These are phyloP conservation scores for Samsoniella hepiali DNA, from an alignment of 2,329 filamentous ascomycete species.

Conservation along the genomic window DNA sequence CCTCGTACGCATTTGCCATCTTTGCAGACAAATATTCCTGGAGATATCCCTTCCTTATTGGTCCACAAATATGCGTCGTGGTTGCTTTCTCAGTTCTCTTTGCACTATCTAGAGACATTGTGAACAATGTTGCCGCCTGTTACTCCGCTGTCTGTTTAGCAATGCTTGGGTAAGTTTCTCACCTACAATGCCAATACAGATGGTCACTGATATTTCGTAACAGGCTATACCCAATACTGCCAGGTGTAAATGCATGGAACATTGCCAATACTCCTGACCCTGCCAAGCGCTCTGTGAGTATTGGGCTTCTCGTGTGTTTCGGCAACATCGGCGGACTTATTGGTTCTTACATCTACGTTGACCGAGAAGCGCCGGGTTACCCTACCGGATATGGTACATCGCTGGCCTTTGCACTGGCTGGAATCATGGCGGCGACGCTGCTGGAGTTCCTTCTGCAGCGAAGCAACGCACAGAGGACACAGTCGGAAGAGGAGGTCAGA, in stretches of 20 bases:
- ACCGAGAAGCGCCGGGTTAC: constrained; percentile 33
- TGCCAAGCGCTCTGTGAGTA: constrained; percentile 34
- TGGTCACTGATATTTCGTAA: too few species aligned
- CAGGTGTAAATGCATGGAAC: constrained; percentile 62
- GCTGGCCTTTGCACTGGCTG: constrained; percentile 29
- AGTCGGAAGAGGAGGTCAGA: constrained; percentile 26
- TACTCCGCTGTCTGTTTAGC: constrained; percentile 27
- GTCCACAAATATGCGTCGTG: constrained; percentile 56
- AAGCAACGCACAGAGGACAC: constrained; percentile 21
- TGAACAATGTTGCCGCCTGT: not conserved
- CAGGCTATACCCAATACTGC: constrained; percentile 67
- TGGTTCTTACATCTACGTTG: constrained; percentile 38
- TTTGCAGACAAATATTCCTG: constrained; percentile 62
- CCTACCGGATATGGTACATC: constrained; percentile 34
- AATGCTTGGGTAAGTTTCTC: too few species aligned
- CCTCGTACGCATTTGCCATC: constrained; percentile 62
- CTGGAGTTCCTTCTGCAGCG: too few species aligned
- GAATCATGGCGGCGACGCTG: not conserved
- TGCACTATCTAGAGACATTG: constrained; percentile 41
- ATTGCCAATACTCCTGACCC: constrained; percentile 60
- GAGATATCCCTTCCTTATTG: constrained; percentile 65
- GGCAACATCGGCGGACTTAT: constrained; percentile 42
- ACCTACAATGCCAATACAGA: too few species aligned
- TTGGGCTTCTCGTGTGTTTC: constrained; percentile 37
- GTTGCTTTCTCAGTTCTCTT: constrained; percentile 57